Evolutionary conservation across 2,329 filamentous ascomycete genomes (phyloP), one percentile per base, ranked within the genome.

Genomic region (Phialophora chinensis): DNA sequence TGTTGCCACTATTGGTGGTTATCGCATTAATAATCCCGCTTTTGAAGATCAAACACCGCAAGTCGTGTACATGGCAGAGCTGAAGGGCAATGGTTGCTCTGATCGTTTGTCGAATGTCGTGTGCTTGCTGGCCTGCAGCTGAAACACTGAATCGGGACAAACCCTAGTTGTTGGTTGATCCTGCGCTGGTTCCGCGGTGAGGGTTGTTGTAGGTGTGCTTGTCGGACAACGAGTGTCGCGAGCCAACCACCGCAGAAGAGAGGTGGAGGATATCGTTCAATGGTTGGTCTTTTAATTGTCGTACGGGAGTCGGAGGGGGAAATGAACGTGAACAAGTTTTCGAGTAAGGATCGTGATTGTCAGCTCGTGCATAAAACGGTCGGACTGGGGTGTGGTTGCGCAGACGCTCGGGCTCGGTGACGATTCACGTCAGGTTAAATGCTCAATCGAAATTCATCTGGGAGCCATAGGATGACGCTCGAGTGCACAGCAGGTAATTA

Each of bases 111-210:
- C 33, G 14, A 29, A 60, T 59, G 23, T 65, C 53, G 56, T 66
- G 52, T 62, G 61, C 66, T 64, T 60, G 35, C 67, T 64, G 52
- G 38, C 38, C 38, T n/a, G 67, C 67, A 66, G 65, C 60, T 50
- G 63, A 62, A 44, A 68, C 65, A 47, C 60, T 60, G 58, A 54
- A 38, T 50, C 35, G 60, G 56, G 58, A n/a, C 14, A 44, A 20
- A 44, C n/a, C 17, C 38, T 44, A 44, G 38, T 7, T 44, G 6
- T n/a, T 44, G 49, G 58, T 31, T 25, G 54, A 54, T 25, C 14
- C 25, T 49, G 29, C 38, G 50, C 25, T 55, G 33, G 14, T 44
- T 44, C 58, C 20, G 58, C 47, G 31, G 58, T 33, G 47, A 52
- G 27, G 12, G 31, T 54, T 20, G 57, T 27, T 35, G 38, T 60